These are phyloP conservation scores for Calocybe cyanea DNA, from an alignment of 768 basidiomycete species.

Conservation along the genomic window DNA sequence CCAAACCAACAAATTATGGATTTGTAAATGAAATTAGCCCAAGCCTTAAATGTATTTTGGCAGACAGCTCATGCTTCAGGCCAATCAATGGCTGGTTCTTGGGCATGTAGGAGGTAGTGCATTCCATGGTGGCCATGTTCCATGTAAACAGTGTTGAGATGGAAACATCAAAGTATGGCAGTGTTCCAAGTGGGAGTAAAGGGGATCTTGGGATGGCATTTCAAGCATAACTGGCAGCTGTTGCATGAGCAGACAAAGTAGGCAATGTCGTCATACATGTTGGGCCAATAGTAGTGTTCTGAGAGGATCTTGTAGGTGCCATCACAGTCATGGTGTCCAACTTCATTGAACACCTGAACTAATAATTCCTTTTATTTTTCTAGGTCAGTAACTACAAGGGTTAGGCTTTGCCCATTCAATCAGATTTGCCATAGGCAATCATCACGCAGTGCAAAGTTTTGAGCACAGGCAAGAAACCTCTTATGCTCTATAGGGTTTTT, in stretches of 20 bases:
- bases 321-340: slow-evolving; percentile 26
- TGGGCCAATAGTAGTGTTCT: slow-evolving; percentile 31
- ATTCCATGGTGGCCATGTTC: slow-evolving; percentile 11
- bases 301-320: slow-evolving; percentile 17
- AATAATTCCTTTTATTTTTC: slow-evolving; percentile 15
- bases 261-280: slow-evolving; percentile 15
- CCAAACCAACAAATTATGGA: slow-evolving; percentile 16
- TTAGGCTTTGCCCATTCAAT: slow-evolving; percentile 13
- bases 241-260: slow-evolving; percentile 18
- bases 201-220: slow-evolving; percentile 16
- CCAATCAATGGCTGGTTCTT: slow-evolving; percentile 22
- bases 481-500: neutral
- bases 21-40: slow-evolving; percentile 19
- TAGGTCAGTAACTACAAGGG: slow-evolving; percentile 20
- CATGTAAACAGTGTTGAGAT: slow-evolving; percentile 28
- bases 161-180: slow-evolving; percentile 21
- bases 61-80: slow-evolving; percentile 23
- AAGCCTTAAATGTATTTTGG: slow-evolving; percentile 22
- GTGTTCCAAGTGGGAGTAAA: slow-evolving; percentile 16
- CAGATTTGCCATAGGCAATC: slow-evolving; percentile 15
- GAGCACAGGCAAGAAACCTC: neutral
- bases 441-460: slow-evolving; percentile 14
- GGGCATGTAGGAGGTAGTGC: slow-evolving; percentile 17
- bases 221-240: slow-evolving; percentile 24
- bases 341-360: slow-evolving; percentile 20